Conservation (phyloP, 2,329 filamentous ascomycete species). For the Drechslerella dactyloides region DNA sequence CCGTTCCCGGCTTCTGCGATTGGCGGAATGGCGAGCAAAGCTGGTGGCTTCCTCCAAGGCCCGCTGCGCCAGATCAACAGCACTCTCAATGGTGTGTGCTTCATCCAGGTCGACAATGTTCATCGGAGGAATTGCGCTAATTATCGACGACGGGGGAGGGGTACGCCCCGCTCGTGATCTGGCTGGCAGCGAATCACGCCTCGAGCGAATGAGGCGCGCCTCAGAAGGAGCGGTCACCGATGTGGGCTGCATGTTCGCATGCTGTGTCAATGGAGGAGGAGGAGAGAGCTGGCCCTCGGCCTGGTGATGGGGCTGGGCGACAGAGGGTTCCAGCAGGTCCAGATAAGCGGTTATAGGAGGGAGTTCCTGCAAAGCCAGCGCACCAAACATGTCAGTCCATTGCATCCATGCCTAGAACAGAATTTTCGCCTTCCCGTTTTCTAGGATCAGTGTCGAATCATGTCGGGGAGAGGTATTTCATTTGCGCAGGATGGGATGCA, state of each 20-base stretch:
- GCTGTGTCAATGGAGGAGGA: slow-evolving; percentile 25
- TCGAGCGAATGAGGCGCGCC: slow-evolving; percentile 37
- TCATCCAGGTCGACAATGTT: slow-evolving; percentile 37
- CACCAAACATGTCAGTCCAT: slow-evolving; percentile 48
- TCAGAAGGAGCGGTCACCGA: slow-evolving; percentile 42
- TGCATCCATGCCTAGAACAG: slow-evolving; percentile 31
- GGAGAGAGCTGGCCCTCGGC: slow-evolving; percentile 23
- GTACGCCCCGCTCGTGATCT: slow-evolving; percentile 39
- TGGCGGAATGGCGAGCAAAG: slow-evolving; percentile 47
- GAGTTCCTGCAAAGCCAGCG: slow-evolving; percentile 51
- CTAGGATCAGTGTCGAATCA: slow-evolving; percentile 18
- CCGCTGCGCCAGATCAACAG: slow-evolving; percentile 38
- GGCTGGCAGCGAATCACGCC: slow-evolving; percentile 29
- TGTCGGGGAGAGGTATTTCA: not conserved
- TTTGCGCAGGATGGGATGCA: not conserved
- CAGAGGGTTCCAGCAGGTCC: slow-evolving; percentile 45
- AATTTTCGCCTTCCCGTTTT: slow-evolving; percentile 13
- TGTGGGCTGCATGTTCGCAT: slow-evolving; percentile 45
- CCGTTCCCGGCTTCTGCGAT: slow-evolving; percentile 52
- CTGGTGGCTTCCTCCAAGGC: slow-evolving; percentile 50
- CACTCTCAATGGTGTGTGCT: slow-evolving; percentile 33
- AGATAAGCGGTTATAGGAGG: slow-evolving; percentile 50
- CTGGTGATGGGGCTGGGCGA: slow-evolving; percentile 39
- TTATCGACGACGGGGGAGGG: slow-evolving; percentile 42
- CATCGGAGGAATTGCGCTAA: slow-evolving; percentile 39